Evolutionary conservation across 108 stramenopile species (phyloP).

Genomic region (Conticribra weissflogii): DNA sequence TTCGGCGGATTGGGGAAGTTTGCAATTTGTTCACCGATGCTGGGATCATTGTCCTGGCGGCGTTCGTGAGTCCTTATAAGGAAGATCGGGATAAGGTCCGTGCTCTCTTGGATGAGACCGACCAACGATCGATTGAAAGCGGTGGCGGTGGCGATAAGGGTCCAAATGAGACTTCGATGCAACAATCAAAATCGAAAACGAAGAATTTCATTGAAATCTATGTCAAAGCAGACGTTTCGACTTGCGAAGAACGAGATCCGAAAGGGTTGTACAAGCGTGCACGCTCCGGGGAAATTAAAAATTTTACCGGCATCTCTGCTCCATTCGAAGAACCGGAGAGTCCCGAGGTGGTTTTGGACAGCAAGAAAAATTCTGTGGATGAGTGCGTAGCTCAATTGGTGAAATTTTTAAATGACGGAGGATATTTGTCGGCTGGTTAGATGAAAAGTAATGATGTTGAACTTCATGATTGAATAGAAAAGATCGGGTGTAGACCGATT

Average conservation of each 20-base stretch:
- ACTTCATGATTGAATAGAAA: background rate
- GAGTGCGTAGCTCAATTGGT: conserved; percentile 31
- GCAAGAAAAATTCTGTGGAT: conserved; percentile 38
- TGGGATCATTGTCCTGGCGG: conserved; percentile 88
- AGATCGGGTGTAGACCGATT: background rate
- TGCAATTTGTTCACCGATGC: conserved; percentile 87
- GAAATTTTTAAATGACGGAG: conserved; percentile 28
- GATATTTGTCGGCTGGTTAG: conserved; percentile 22
- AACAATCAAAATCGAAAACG: background rate
- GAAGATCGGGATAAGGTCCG: conserved; percentile 80
- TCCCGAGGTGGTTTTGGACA: conserved; percentile 74
- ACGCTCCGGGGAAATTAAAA: conserved; percentile 83
- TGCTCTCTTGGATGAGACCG: conserved; percentile 44
- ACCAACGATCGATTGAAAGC: too few relatives aligned
- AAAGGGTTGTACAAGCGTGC: conserved; percentile 90
- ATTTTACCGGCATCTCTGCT: conserved; percentile 91
- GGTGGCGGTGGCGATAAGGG: too few relatives aligned
- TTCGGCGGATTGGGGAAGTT: conserved; percentile 91
- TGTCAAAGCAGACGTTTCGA: conserved; percentile 77
- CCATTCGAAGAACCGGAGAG: conserved; percentile 87
- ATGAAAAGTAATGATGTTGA: background rate
- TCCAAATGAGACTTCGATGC: background rate
- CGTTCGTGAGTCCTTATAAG: conserved; percentile 89
- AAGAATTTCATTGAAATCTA: conserved; percentile 83
- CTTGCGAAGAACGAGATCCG: conserved; percentile 85